Evolutionary conservation across 345 rosid genomes (phyloP), one percentile per base, ranked within the genome.

Genomic region (Pugionium dolabratum): DNA sequence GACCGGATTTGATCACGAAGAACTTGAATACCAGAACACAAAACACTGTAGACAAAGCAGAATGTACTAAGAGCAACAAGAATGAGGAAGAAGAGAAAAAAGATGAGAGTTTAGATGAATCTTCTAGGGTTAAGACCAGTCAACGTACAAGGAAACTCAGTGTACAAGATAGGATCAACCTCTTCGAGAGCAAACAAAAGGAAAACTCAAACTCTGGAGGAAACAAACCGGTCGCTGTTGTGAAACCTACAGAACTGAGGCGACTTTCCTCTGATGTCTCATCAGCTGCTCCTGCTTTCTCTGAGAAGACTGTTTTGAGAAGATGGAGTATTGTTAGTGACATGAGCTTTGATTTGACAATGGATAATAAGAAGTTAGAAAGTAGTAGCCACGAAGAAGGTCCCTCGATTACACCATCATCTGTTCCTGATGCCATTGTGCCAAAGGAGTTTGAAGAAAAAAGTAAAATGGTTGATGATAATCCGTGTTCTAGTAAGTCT

Each of bases 261-360:
- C 83, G 97, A 51, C 89, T 83, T 7, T 88, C 97, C 3, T 88
- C 93, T 57, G 96, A 90, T 62, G 83, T 84, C 39, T 85, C 84
- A 4, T 81, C 70, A 3, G 74, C 84, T 52, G 62, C 88, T 46
- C 79, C 77, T 55, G 47, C 6, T 25, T 86, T 88, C 47, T 59
- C 50, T 36, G 97, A 90, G 79, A 90, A 78, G 75, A 79, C 91
- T 66, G 91, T 88, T 31, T 75, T 90, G 74, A 84, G 91, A 79
- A 84, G 97, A 81, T 88, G 99, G 97, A 90, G 99, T 67, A 85
- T 89, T n/a, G 84, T 85, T 26, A 90, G 97, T 84, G 97, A 95
- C 62, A 85, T 91, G 95, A 89, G 90, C 84, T 78, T 95, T 67
- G 99, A 89, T 80, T 75, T 81, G 75, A 80, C 84, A 26, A 75